Evolutionary conservation across 2,329 filamentous ascomycete species (phyloP).

Genomic region (Talaromyces sp.): DNA sequence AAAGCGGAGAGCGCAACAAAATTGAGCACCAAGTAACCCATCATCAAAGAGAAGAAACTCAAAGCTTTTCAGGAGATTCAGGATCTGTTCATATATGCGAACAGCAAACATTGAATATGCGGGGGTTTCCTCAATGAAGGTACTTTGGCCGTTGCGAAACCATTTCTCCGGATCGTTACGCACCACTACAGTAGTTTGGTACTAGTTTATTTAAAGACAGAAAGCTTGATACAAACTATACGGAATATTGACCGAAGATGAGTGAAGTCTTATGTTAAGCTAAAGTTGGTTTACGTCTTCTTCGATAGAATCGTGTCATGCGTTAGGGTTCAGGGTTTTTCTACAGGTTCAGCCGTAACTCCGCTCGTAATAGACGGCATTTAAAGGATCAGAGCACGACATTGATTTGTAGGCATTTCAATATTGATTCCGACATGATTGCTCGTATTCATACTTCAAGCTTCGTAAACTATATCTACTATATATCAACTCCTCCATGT

Average conservation of each 20-base stretch:
- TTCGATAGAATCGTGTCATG: neutral
- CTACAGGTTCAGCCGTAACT: neutral
- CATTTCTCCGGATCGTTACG: conserved; percentile 12
- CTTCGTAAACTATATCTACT: neutral
- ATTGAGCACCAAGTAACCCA: neutral
- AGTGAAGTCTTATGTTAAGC: neutral
- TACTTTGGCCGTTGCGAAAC: conserved; percentile 16
- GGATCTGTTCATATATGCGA: neutral
- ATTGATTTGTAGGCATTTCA: neutral
- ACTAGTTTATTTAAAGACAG: neutral
- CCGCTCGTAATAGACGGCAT: neutral
- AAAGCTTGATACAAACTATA: neutral
- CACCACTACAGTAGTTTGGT: neutral
- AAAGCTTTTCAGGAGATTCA: neutral
- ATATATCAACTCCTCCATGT: conserved; percentile 14
- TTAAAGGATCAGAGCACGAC: neutral
- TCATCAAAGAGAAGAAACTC: no score
- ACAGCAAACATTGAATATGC: neutral
- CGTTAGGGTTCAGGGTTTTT: neutral
- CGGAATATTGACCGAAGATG: neutral
- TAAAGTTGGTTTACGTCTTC: neutral
- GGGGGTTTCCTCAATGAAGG: neutral
- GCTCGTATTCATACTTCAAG: neutral
- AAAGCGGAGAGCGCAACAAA: neutral
- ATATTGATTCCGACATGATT: neutral